phyloP scores from a whole-genome alignment of 345 rosid genomes.

The Geranium brycei region DNA sequence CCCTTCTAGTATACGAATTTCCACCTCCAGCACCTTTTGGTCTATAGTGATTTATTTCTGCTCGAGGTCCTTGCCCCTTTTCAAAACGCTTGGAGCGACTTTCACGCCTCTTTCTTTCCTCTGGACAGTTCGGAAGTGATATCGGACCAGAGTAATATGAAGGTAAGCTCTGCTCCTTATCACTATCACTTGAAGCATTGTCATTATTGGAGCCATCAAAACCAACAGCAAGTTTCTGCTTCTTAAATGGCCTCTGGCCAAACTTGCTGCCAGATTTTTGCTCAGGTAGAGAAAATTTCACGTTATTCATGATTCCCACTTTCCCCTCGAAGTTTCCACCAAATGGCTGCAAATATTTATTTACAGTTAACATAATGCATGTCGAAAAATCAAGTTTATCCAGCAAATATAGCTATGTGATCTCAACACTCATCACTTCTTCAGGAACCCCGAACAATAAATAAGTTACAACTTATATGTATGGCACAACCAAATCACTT shows the following conservation, averaged over 20 bases:
- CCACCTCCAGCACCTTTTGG: slow-evolving; percentile 55
- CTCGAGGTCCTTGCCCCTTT: slow-evolving; percentile 49
- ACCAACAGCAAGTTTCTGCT: slow-evolving; percentile 48
- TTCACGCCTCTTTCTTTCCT: slow-evolving; percentile 90
- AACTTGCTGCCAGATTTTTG: slow-evolving; percentile 29
- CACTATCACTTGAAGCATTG: slow-evolving; percentile 91
- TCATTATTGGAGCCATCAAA: slow-evolving; percentile 36
- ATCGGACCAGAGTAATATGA: slow-evolving; percentile 66
- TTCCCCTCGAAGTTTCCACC: slow-evolving; percentile 33
- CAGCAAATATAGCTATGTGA: too few relatives aligned
- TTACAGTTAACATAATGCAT: too few relatives aligned
- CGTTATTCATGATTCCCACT: slow-evolving; percentile 31
- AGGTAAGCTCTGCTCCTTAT: slow-evolving; percentile 65
- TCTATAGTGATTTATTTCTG: slow-evolving; percentile 40
- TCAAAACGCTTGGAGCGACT: slow-evolving; percentile 88
- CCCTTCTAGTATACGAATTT: slow-evolving; percentile 57
- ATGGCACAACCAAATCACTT: too few relatives aligned
- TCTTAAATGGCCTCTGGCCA: slow-evolving; percentile 62
- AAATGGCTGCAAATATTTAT: slow-evolving; percentile 28
- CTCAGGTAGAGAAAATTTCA: slow-evolving; percentile 24
- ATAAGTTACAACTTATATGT: too few relatives aligned
- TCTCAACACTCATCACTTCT: too few relatives aligned
- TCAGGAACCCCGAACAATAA: too few relatives aligned
- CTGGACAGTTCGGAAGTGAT: slow-evolving; percentile 58
- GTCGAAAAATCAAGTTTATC: too few relatives aligned